A percentile compares a stretch with the other conserved stretches of the same genome.
Evolutionary conservation across 2,329 filamentous ascomycete genomes (phyloP).

Genomic region (Fusarium concolor): DNA sequence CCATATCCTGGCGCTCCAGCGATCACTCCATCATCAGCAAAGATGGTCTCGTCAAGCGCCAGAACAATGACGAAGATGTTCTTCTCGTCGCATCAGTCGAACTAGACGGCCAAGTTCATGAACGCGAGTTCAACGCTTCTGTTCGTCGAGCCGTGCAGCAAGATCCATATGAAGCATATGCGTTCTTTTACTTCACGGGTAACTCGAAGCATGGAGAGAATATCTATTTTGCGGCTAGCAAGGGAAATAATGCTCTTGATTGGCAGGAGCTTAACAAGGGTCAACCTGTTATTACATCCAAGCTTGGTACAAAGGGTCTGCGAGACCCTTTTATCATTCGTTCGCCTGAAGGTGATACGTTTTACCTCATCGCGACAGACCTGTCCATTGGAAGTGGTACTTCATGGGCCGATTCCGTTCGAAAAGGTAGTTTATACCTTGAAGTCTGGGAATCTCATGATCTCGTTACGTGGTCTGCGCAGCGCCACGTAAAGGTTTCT

Average conservation of each 20-base stretch:
- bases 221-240: slow-evolving; percentile 63
- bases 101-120: slow-evolving; percentile 34
- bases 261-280: slow-evolving; percentile 64
- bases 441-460: slow-evolving; percentile 66
- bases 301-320: slow-evolving; percentile 60
- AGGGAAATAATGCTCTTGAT: slow-evolving; percentile 63
- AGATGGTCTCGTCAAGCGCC: slow-evolving; percentile 53
- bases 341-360: slow-evolving; percentile 61
- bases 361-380: slow-evolving; percentile 64
- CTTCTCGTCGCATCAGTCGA: slow-evolving; percentile 52
- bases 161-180: slow-evolving; percentile 58
- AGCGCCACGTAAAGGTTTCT: slow-evolving; percentile 62
- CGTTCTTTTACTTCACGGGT: slow-evolving; percentile 64
- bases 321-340: slow-evolving; percentile 66
- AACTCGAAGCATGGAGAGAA: slow-evolving; percentile 60
- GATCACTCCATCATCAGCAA: slow-evolving; percentile 49
- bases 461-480: slow-evolving; percentile 62
- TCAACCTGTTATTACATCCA: slow-evolving; percentile 59
- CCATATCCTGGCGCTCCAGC: slow-evolving; percentile 53
- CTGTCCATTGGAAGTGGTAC: slow-evolving; percentile 66
- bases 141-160: slow-evolving; percentile 50
- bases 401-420: slow-evolving; percentile 61
- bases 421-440: slow-evolving; percentile 61
- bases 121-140: slow-evolving; percentile 51
- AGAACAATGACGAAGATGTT: slow-evolving; percentile 43